phyloP scores from a whole-genome alignment of 345 rosid species.

The Melaleuca alternifolia region DNA sequence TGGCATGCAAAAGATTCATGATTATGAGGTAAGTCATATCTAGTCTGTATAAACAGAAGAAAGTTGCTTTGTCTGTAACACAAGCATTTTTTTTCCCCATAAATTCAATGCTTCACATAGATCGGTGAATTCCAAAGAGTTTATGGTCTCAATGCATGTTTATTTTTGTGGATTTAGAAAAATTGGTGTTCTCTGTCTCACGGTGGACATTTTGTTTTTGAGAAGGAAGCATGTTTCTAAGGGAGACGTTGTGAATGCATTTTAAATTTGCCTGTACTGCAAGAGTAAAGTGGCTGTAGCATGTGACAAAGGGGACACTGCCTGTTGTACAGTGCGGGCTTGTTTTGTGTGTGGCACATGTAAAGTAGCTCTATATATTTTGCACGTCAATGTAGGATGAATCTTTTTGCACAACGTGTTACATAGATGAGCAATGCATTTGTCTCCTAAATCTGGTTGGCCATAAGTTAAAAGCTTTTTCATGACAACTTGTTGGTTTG shows the following conservation, averaged over 20 bases:
- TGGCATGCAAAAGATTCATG: conserved; percentile 81
- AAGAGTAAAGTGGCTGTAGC: background rate
- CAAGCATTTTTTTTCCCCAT: background rate
- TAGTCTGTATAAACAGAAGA: background rate
- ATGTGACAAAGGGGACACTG: background rate
- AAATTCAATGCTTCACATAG: background rate
- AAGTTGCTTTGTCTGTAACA: background rate
- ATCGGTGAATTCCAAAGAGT: background rate
- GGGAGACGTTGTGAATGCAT: background rate
- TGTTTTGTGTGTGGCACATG: background rate
- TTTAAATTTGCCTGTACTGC: background rate
- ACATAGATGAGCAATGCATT: background rate
- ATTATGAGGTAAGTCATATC: conserved; percentile 48
- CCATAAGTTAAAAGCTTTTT: background rate
- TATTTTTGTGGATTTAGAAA: background rate
- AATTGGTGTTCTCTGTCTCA: background rate
- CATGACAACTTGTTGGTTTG: background rate
- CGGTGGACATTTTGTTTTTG: background rate
- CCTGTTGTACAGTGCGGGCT: background rate
- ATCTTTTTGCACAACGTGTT: background rate
- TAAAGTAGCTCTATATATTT: background rate
- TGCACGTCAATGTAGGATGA: background rate
- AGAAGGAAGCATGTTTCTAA: background rate
- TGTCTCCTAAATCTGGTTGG: background rate
- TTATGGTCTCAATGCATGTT: background rate